These are phyloP conservation scores for Blastobotrys parvus DNA, from an alignment of 805 yeast genomes.

Conservation along the genomic window DNA sequence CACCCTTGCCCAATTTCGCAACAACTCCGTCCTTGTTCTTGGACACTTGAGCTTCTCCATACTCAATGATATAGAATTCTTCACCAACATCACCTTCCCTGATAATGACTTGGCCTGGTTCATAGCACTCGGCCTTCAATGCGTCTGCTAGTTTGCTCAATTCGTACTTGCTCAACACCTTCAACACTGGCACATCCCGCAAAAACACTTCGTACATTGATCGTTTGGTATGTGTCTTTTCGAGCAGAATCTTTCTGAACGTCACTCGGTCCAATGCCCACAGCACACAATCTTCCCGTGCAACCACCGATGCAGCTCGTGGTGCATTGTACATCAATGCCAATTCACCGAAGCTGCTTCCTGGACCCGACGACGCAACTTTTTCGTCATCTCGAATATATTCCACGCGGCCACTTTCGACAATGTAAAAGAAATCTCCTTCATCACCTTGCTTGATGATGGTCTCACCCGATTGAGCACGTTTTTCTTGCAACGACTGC, in stretches of 20 bases:
- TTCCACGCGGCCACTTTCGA: conserved; percentile 79
- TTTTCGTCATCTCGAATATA: conserved; percentile 62
- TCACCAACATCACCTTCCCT: conserved; percentile 82
- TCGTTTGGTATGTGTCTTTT: conserved; percentile 85
- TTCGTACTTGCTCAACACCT: conserved; percentile 65
- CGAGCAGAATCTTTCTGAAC: conserved; percentile 83
- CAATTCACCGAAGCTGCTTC: conserved; percentile 91
- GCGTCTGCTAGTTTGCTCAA: conserved; percentile 94
- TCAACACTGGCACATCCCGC: conserved; percentile 75
- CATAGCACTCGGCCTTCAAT: conserved; percentile 64
- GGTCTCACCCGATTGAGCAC: conserved; percentile 47
- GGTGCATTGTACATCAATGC: conserved; percentile 97
- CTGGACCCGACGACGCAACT: conserved; percentile 72
- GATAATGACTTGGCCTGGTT: conserved; percentile 66
- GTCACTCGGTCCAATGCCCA: conserved; percentile 95
- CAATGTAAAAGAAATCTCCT: conserved; percentile 85
- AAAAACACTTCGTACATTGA: conserved; percentile 82
- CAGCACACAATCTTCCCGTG: conserved; percentile 59
- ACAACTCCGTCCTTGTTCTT: conserved; percentile 49
- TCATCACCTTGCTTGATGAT: conserved; percentile 89
- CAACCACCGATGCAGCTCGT: conserved; percentile 89
- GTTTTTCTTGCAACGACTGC: conserved; percentile 72
- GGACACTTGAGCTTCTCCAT: conserved; percentile 73
- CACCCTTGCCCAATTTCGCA: conserved; percentile 61
- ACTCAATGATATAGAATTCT: conserved; percentile 63